A percentile compares a stretch with the other conserved stretches of the same genome.
Conservation (phyloP, 164 flowering plant species). For the Aristolochia californica region DNA sequence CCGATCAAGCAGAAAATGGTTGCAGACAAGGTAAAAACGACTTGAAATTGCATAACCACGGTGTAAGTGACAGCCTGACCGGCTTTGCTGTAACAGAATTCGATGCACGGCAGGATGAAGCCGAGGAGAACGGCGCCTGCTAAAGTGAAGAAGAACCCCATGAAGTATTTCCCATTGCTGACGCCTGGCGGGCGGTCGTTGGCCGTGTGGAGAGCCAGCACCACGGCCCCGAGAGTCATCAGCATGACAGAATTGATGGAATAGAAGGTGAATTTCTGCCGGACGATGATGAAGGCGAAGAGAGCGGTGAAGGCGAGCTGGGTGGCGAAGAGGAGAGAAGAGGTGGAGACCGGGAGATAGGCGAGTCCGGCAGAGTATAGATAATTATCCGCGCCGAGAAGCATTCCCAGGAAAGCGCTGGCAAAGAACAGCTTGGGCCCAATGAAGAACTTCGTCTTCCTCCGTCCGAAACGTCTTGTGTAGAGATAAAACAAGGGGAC, state of each 20-base stretch:
- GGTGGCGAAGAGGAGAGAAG: conserved; percentile 12
- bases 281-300: conserved; percentile 16
- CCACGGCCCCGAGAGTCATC: conserved; percentile 11
- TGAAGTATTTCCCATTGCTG: conserved; percentile 4
- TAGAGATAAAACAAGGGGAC: conserved; percentile 12
- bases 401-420: conserved; percentile 2
- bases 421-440: neutral
- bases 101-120: conserved; percentile 10
- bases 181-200: conserved; percentile 16
- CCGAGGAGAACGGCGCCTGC: conserved; percentile 11
- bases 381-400: conserved; percentile 7
- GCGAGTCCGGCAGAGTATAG: conserved; percentile 6
- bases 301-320: conserved; percentile 18
- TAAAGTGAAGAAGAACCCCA: conserved; percentile 17
- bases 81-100: conserved; percentile 20
- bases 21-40: conserved; percentile 19
- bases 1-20: conserved; percentile 20
- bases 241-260: conserved; percentile 13
- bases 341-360: conserved; percentile 16
- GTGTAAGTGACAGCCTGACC: conserved; percentile 18
- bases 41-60: conserved; percentile 31
- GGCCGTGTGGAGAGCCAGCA: conserved; percentile 12
- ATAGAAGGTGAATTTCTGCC: conserved; percentile 18
- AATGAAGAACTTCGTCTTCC: neutral
- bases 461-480: conserved; percentile 1